A percentile compares a stretch with the other conserved stretches of the same genome.
Conservation (phyloP, 2,329 filamentous ascomycete species). For the Fusarium napiforme region DNA sequence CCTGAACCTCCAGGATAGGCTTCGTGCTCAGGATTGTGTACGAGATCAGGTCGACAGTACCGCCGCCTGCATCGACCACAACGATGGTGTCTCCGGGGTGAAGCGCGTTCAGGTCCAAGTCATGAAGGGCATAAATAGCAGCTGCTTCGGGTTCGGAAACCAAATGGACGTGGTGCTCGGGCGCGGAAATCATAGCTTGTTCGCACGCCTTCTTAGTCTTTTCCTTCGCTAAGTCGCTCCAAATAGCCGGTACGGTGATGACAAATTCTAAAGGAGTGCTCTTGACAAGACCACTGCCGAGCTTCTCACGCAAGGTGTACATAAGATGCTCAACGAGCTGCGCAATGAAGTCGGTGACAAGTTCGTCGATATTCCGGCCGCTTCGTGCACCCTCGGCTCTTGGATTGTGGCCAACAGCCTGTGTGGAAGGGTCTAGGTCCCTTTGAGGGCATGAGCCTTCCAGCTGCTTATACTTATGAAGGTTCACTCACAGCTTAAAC, state of each 20-base stretch:
- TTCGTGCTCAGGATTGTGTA: too few species aligned
- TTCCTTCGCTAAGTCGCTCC: slow-evolving; percentile 64
- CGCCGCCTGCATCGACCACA: slow-evolving; percentile 64
- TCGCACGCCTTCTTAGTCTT: slow-evolving; percentile 59
- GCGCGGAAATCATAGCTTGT: slow-evolving; percentile 47
- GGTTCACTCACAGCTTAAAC: slow-evolving; percentile 59
- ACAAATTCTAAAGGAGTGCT: slow-evolving; percentile 60
- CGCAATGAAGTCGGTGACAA: slow-evolving; percentile 60
- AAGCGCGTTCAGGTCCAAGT: slow-evolving; percentile 52
- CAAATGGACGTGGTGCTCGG: slow-evolving; percentile 52
- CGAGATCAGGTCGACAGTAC: too few species aligned
- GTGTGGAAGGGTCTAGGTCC: slow-evolving; percentile 52
- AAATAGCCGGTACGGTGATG: slow-evolving; percentile 66
- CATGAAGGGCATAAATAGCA: slow-evolving; percentile 58
- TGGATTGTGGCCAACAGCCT: slow-evolving; percentile 47
- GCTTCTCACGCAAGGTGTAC: slow-evolving; percentile 54
- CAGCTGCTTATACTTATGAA: neutral
- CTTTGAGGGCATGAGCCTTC: slow-evolving; percentile 36
- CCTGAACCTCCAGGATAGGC: too few species aligned
- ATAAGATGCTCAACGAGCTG: slow-evolving; percentile 58
- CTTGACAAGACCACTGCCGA: slow-evolving; percentile 55
- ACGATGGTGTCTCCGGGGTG: slow-evolving; percentile 59
- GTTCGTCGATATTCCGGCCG: slow-evolving; percentile 52
- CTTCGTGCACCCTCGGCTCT: slow-evolving; percentile 41
- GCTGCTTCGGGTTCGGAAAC: slow-evolving; percentile 63